A percentile compares a stretch with the other conserved stretches of the same genome.
Evolutionary conservation across 2,329 filamentous ascomycete genomes (phyloP).

Genomic region (Stachybotrys chlorohalonatus): DNA sequence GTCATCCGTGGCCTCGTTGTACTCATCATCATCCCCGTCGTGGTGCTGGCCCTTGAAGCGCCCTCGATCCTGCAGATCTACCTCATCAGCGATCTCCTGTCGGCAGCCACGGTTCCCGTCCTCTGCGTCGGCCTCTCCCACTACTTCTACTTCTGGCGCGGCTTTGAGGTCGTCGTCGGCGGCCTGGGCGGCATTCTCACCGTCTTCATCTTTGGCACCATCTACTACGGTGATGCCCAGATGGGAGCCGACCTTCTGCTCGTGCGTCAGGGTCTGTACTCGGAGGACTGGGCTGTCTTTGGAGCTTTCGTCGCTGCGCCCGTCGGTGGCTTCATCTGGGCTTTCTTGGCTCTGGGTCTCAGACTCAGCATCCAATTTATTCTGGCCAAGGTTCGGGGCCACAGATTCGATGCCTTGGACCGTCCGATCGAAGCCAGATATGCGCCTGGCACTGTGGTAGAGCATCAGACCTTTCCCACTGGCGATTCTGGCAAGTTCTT

Average conservation of each 20-base stretch:
- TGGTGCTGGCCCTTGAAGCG: constrained; percentile 65
- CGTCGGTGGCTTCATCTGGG: constrained; percentile 65
- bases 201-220: constrained; percentile 71
- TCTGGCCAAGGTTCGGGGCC: constrained; percentile 46
- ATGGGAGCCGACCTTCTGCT: constrained; percentile 60
- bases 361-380: constrained; percentile 52
- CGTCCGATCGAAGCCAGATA: constrained; percentile 27
- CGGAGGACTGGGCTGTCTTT: constrained; percentile 71
- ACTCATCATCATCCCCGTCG: constrained; percentile 62
- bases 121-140: constrained; percentile 64
- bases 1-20: constrained; percentile 62
- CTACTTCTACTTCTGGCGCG: constrained; percentile 66
- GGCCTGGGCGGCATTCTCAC: constrained; percentile 69
- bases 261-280: constrained; percentile 65
- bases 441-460: too few species aligned
- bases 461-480: constrained; percentile 11
- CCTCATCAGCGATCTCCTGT: constrained; percentile 72
- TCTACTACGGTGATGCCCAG: constrained; percentile 63
- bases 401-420: constrained; percentile 60
- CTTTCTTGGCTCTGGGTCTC: constrained; percentile 49
- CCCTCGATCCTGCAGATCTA: constrained; percentile 74
- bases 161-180: constrained; percentile 71
- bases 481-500: constrained; percentile 46
- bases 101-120: constrained; percentile 66
- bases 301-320: constrained; percentile 77